These are phyloP conservation scores for Ramalina intermedia DNA, from an alignment of 495 filamentous ascomycete genomes.

Conservation along the genomic window DNA sequence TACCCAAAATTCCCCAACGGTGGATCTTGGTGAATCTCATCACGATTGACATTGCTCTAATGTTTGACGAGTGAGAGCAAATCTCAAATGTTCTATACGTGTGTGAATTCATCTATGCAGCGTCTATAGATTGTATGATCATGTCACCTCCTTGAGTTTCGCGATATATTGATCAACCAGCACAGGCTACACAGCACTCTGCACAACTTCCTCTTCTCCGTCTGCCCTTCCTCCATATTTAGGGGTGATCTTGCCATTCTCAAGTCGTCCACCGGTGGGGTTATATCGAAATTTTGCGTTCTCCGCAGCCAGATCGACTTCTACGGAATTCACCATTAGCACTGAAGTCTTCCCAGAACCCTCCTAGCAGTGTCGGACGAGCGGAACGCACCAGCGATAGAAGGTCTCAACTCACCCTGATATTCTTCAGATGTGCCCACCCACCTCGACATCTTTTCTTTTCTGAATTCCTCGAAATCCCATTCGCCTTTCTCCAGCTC, in stretches of 20 bases:
- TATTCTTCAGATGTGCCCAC: constrained; percentile 24
- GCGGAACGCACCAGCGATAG: not conserved
- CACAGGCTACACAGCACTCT: constrained; percentile 19
- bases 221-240: constrained; percentile 1
- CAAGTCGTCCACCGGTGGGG: constrained; percentile 14
- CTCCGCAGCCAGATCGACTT: constrained; percentile 13
- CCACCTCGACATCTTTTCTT: constrained; percentile 50
- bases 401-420: constrained; percentile 7
- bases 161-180: too few species aligned
- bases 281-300: not conserved
- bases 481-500: constrained; percentile 57
- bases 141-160: too few species aligned
- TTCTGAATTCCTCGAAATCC: constrained; percentile 64
- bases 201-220: constrained; percentile 16
- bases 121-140: too few species aligned
- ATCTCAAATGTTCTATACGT: too few species aligned
- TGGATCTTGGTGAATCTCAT: too few species aligned
- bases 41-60: too few species aligned
- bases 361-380: not conserved
- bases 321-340: not conserved
- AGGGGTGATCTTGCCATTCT: constrained; percentile 2
- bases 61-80: too few species aligned
- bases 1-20: too few species aligned
- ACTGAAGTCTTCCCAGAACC: not conserved
- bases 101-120: too few species aligned